Evolutionary conservation across 768 basidiomycete species (phyloP), one percentile per base, ranked within the genome.

Genomic region (Termitomyces sp.): DNA sequence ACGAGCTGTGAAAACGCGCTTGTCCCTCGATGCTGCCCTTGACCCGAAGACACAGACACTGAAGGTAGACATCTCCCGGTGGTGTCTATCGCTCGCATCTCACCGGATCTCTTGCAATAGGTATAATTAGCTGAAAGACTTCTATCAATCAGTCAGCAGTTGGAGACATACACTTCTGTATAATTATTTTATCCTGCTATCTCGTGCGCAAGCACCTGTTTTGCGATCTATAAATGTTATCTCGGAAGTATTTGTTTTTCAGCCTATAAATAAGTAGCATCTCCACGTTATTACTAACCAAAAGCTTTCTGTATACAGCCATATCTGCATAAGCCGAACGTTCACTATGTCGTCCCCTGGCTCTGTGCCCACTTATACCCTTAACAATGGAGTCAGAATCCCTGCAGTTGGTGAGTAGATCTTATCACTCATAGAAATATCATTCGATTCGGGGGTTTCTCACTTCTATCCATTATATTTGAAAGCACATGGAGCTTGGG

Each of bases 11-110:
- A 23, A 16, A 20, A 38, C 12, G 20, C 6, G 5, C 3, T 97
- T 51, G 77, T 97, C 87, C 93, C 28, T 75, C 75, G 49, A 68
- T 74, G 49, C 77, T 71, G 50, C 75, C 74, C 18, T 66, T 23
- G 30, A 58, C 4, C 44, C 48, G 13, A 70, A 76, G 43, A 72
- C 94, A 14, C 71, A 77, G 10, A 44, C 3, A 23, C 20, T 9
- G n/a, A 49, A 35, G 5, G 0, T 35, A 23, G 6, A 30, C 5
- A 14, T 10, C 14, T 8, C 14, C 6, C 1, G 23, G 23, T 52
- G 23, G 8, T 38, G 36, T 14, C 33, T 35, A 35, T 51, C 3
- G 14, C 36, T 30, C 1, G n/a, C 20, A 44, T 44, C 43, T 44
- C 43, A 8, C 12, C 4, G 38, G 2, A 40, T 40, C 10, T 51